Base-by-base conservation (phyloP, 2,329 filamentous ascomycete genomes). In the Aspergillus flavus region DNA sequence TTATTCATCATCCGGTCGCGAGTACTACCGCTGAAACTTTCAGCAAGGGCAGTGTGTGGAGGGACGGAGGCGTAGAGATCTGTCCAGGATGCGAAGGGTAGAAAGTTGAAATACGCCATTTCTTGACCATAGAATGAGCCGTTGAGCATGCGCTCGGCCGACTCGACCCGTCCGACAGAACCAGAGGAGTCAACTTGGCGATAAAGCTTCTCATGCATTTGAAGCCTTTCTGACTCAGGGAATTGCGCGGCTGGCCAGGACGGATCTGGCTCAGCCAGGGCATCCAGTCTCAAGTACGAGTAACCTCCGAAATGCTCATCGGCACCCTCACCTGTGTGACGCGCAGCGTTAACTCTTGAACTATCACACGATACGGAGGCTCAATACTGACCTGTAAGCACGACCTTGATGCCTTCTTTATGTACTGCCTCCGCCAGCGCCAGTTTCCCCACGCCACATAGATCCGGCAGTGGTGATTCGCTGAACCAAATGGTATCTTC, bases 1-100 rank as follows among this genome's bases (percentile, higher is more conserved):
- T 68, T 68, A 5, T 71, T 59, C 0, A 61, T 63, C 26, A 80
- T 78, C 30, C 69, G 62, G 19, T 69, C 69, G 30, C 68, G 69
- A 23, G 74, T 69, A 2, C 66, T 67, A 26, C 74, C 73, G 60
- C 78, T 74, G 10, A 71, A 63, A 12, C n/a, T 46, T 28, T 65
- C 61, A 19, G 50, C 55, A 1, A 57, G 43, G 5, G 52, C 39
- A 16, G 61, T 73, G n/a, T 66, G 60, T 6, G 72, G 69, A 56
- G 28, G 9, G 16, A 39, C 53, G 19, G 21, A 36, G 4, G 50
- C 16, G 21, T 52, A 57, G 11, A 28, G 9, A 19, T 66, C 59
- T 9, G 74, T 75, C 72, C 74, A 78, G 26, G 41, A 9, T 34
- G 48, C 39, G 32, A 48, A 34, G 16, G 26, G 45, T 16, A 46